Evolutionary conservation across 1,284 basidiomycete species (phyloP).

Genomic region (Cryptococcus sp.): DNA sequence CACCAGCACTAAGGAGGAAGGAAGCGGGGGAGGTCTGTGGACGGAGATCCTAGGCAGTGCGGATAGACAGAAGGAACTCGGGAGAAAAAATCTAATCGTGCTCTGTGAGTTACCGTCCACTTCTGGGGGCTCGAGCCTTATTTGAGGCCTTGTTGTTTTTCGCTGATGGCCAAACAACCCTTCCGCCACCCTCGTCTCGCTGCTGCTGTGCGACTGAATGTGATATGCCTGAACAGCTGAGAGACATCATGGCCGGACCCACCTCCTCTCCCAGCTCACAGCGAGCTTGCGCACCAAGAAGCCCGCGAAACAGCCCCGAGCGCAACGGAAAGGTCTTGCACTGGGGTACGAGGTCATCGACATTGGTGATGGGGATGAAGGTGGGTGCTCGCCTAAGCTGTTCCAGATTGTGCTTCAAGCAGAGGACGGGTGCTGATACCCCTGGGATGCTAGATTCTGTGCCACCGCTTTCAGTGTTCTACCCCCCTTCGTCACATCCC

Average conservation of each 20-base stretch:
- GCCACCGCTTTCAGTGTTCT: conserved; percentile 81
- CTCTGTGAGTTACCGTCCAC: conserved; percentile 62
- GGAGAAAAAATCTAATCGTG: conserved; percentile 77
- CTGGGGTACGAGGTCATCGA: conserved; percentile 85
- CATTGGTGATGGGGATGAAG: conserved; percentile 81
- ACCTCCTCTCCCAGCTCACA: conserved; percentile 17
- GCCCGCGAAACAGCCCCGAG: conserved; percentile 36
- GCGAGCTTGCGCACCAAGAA: conserved; percentile 6
- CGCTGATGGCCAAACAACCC: not conserved
- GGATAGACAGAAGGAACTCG: conserved; percentile 64
- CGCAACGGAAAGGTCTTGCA: conserved; percentile 61
- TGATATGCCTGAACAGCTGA: conserved; percentile 71
- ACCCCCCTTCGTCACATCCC: conserved; percentile 72
- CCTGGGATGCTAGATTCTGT: conserved; percentile 61
- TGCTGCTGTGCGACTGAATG: conserved; percentile 38
- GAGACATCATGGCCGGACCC: conserved; percentile 36
- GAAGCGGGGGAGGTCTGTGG: conserved; percentile 58
- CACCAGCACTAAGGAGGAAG: not conserved
- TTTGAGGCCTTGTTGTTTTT: not conserved
- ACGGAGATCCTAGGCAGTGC: conserved; percentile 85
- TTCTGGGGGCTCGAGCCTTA: not conserved
- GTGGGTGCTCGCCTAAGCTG: no score
- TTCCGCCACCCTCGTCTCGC: not conserved
- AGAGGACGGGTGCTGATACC: not conserved
- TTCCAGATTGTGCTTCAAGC: not conserved